phyloP scores from a whole-genome alignment of 2,329 filamentous ascomycete species.

The Beauveria sp. region DNA sequence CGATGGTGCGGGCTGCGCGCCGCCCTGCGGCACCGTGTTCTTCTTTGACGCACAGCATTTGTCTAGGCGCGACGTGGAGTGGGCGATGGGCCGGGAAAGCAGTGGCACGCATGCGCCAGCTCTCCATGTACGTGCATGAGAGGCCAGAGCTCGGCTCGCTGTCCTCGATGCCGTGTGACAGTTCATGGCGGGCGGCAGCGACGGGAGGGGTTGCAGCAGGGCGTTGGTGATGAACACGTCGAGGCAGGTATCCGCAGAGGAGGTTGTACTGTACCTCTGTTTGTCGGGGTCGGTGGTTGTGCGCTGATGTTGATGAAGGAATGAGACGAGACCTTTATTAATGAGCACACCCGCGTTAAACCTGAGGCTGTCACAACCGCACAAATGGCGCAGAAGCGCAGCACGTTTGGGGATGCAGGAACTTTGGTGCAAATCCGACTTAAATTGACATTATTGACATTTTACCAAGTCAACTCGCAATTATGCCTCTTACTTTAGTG shows the following conservation, averaged over 20 bases:
- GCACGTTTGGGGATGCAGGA: not conserved
- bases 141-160: not conserved
- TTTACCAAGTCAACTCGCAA: too few relatives aligned
- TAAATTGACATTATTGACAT: too few relatives aligned
- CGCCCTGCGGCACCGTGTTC: not conserved
- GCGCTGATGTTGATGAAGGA: not conserved
- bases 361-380: not conserved
- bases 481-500: too few relatives aligned
- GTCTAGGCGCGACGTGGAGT: not conserved
- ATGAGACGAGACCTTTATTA: not conserved
- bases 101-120: not conserved
- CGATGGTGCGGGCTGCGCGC: not conserved
- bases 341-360: not conserved
- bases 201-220: not conserved
- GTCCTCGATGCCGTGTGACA: not conserved
- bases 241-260: not conserved
- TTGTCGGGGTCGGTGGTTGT: not conserved
- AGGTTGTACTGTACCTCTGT: not conserved
- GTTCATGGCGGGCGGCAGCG: not conserved
- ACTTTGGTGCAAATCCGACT: too few relatives aligned
- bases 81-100: not conserved
- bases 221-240: not conserved
- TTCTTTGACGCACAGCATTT: conserved; percentile 5
- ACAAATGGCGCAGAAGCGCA: not conserved
- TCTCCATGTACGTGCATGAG: not conserved